Evolutionary conservation across 768 basidiomycete species (phyloP), one percentile per base, ranked within the genome.

Genomic region (Suillus clintonianus): DNA sequence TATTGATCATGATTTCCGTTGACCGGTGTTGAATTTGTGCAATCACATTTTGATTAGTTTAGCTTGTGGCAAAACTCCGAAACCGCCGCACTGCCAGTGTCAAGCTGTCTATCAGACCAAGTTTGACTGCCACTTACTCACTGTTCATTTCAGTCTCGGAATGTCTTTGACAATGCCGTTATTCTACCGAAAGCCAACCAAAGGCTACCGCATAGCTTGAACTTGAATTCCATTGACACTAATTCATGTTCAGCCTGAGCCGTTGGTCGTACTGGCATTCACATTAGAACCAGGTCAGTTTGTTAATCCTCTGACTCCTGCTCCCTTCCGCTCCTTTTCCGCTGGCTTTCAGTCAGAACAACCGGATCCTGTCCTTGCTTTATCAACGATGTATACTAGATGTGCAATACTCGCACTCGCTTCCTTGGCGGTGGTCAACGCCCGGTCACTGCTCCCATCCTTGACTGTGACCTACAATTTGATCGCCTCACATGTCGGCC

Each of bases 401-500:
- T 27, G 11, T 34, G 11, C 24, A 17, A 34, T 51, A 24, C 47
- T 55, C 4, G 22, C 45, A 30, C 41, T 55, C 15, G 37, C 32
- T 27, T 30, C 41, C 24, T 15, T 53, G 61, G 11, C 27, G 22
- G 8, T 45, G 34, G 37, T 30, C 37, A 50, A 50, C 42, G 64
- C 61, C 32, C 63, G 56, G 41, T 39, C 22, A 36, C 19, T 53
- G 41, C 34, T 64, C 34, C n/a, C 39, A 19, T 22, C 48, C 14
- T 62, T 32, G 47, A 55, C 54, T 9, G 27, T 6, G 9, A 27
- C 42, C 37, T 65, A 65, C 37, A n/a, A 11, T 42, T 50, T 65
- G 9, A 47, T 45, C 9, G 57, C 5, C 22, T 50, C 62, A 19
- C 70, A 65, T 70, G 63, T 76, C 51, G 82, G 81, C 42, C 9